Evolutionary conservation across 106 monocot species (phyloP).

Genomic region (Alisma plantagoaquatica): DNA sequence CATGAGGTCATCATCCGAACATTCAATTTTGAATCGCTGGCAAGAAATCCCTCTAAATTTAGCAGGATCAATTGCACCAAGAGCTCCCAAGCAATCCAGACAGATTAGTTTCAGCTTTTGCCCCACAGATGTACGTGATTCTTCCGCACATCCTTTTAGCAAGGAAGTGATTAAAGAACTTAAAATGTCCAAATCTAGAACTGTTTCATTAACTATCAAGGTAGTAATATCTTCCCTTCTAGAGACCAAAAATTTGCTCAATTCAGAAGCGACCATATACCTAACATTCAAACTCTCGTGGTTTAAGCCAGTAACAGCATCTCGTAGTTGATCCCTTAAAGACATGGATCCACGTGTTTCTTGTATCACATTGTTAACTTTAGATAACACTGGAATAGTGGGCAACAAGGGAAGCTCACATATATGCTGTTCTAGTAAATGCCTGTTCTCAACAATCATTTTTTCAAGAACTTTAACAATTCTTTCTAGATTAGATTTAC

Average conservation of each 20-base stretch:
- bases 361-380: conserved; percentile 73
- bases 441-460: conserved; percentile 59
- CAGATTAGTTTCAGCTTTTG: conserved; percentile 84
- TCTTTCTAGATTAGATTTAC: conserved; percentile 42
- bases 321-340: conserved; percentile 69
- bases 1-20: conserved; percentile 98
- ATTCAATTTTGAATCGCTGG: conserved; percentile 92
- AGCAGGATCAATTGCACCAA: conserved; percentile 95
- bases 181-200: conserved; percentile 71
- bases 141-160: conserved; percentile 85
- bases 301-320: conserved; percentile 74
- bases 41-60: conserved; percentile 74
- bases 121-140: conserved; percentile 79
- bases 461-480: conserved; percentile 74
- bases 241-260: conserved; percentile 68
- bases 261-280: conserved; percentile 91
- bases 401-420: conserved; percentile 86
- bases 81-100: conserved; percentile 91
- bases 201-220: conserved; percentile 60
- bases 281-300: conserved; percentile 98
- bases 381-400: conserved; percentile 58
- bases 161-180: conserved; percentile 68
- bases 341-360: conserved; percentile 87
- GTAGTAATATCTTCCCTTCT: conserved; percentile 78
- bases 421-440: conserved; percentile 64